A percentile compares a stretch with the other conserved stretches of the same genome.
phyloP scores from a whole-genome alignment of 495 filamentous ascomycete species.

The Aspergillus coremiiformis region DNA sequence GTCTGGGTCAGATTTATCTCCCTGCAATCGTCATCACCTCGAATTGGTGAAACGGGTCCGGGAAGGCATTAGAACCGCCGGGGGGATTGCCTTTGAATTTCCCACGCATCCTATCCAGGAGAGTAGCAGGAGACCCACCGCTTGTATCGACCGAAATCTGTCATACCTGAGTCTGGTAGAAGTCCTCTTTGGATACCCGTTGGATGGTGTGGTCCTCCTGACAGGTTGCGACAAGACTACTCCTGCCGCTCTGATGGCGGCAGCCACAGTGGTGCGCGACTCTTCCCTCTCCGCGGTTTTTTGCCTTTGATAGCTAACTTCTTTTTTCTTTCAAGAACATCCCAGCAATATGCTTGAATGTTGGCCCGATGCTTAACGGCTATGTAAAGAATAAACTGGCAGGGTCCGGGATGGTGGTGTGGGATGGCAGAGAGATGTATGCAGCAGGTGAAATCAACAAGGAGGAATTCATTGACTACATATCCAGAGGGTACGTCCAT shows the following conservation, averaged over 20 bases:
- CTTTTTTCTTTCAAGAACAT: constrained; percentile 34
- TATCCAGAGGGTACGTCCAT: constrained; percentile 36
- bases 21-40: constrained; percentile 48
- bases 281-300: neutral
- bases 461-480: constrained; percentile 42
- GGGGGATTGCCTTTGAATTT: constrained; percentile 50
- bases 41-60: constrained; percentile 47
- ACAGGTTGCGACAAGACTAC: constrained; percentile 55
- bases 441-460: constrained; percentile 45
- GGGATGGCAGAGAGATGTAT: constrained; percentile 47
- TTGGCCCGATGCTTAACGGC: constrained; percentile 50
- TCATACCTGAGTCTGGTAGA: constrained; percentile 47
- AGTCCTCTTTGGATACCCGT: constrained; percentile 44
- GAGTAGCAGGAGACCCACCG: constrained; percentile 42
- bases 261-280: constrained; percentile 43
- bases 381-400: constrained; percentile 37
- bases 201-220: constrained; percentile 49
- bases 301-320: neutral
- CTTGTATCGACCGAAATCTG: constrained; percentile 47
- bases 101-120: constrained; percentile 52
- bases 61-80: constrained; percentile 46
- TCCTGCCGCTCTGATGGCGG: constrained; percentile 50
- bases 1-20: constrained; percentile 47
- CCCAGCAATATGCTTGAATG: constrained; percentile 48
- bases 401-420: constrained; percentile 43